Evolutionary conservation across 305 asterid species (phyloP).

Genomic region (Solanum aculeatissimum): DNA sequence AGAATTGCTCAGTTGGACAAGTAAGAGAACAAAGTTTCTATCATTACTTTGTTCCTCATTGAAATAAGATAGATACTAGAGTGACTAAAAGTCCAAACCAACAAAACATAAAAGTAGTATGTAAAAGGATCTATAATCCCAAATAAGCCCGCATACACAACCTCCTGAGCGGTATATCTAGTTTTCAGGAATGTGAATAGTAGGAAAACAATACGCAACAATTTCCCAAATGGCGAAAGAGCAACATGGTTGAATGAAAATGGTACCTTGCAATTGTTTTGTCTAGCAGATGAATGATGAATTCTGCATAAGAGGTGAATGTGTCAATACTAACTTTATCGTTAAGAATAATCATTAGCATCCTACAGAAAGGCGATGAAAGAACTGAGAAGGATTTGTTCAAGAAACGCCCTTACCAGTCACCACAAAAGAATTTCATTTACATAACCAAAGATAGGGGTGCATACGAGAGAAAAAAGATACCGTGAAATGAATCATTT

Average conservation of each 20-base stretch:
- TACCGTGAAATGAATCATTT: neutral
- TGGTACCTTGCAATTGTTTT: conserved; percentile 73
- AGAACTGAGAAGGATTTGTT: neutral
- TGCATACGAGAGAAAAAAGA: neutral
- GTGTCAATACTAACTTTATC: neutral
- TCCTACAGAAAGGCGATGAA: neutral
- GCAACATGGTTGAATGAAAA: neutral
- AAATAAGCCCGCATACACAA: neutral
- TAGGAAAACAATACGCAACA: neutral
- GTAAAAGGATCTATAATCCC: neutral
- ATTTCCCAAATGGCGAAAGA: neutral
- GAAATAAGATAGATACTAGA: neutral
- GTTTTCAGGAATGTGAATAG: neutral
- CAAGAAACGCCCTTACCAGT: neutral
- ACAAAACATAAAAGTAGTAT: neutral
- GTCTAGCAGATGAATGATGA: conserved; percentile 65
- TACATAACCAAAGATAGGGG: neutral
- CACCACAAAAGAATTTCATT: neutral
- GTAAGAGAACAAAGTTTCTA: neutral
- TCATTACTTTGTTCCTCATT: neutral
- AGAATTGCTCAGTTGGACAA: neutral
- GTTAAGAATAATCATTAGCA: neutral
- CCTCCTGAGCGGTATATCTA: neutral
- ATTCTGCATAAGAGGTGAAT: conserved; percentile 41
- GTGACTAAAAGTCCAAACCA: neutral